A percentile compares a stretch with the other conserved stretches of the same genome.
Evolutionary conservation across 2,329 filamentous ascomycete genomes (phyloP).

Genomic region (Kalmusia sp.): DNA sequence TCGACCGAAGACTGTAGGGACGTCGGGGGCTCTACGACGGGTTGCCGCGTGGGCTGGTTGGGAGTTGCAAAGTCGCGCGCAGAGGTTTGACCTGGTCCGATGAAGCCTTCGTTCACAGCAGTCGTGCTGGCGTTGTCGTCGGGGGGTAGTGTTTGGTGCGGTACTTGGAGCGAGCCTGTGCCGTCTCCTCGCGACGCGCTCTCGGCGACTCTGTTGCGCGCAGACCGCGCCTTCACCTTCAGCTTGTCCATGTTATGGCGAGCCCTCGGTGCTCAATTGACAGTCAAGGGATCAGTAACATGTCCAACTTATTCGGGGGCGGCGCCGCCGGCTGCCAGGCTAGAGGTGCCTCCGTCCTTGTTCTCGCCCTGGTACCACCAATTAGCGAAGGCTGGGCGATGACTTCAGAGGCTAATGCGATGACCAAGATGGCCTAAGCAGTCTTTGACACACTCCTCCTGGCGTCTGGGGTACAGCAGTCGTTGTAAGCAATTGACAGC

Average conservation of each 20-base stretch:
- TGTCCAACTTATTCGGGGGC: not conserved
- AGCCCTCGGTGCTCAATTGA: not conserved
- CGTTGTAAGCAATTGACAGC: not conserved
- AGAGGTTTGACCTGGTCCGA: constrained; percentile 34
- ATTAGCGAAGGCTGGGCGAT: constrained; percentile 11
- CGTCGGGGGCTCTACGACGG: constrained; percentile 38
- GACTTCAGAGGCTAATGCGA: constrained; percentile 9
- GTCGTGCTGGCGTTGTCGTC: constrained; percentile 41
- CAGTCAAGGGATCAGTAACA: not conserved
- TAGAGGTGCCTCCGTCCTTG: not conserved
- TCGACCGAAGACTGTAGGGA: constrained; percentile 46
- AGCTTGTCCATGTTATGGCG: constrained; percentile 40
- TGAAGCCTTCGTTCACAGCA: constrained; percentile 43
- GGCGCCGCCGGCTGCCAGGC: not conserved
- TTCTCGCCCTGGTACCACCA: constrained; percentile 1
- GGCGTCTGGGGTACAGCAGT: not conserved
- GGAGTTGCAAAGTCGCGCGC: constrained; percentile 43
- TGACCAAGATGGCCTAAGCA: constrained; percentile 4
- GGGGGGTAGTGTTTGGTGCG: constrained; percentile 35
- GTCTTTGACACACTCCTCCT: not conserved
- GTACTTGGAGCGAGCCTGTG: constrained; percentile 33
- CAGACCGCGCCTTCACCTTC: constrained; percentile 41
- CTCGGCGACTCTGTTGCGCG: constrained; percentile 41
- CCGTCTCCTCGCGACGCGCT: constrained; percentile 34
- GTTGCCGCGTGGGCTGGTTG: constrained; percentile 26